A percentile compares a stretch with the other conserved stretches of the same genome.
These are phyloP conservation scores for Salix koriyanagi DNA, from an alignment of 345 rosid species.

Conservation along the genomic window DNA sequence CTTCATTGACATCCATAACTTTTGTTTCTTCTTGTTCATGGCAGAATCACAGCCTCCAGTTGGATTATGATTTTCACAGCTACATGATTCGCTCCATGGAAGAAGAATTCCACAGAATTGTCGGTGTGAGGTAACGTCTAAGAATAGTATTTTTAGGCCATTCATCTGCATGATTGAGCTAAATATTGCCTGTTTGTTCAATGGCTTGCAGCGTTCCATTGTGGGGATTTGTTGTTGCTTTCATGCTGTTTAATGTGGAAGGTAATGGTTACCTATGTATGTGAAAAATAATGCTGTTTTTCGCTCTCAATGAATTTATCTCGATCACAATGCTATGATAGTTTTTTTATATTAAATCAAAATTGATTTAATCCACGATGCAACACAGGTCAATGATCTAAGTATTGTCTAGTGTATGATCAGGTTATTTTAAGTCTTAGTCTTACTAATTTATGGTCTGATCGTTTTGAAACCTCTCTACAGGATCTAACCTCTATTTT, in stretches of 20 bases:
- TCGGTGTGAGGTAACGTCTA: constrained; percentile 76
- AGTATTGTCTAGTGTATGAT: neutral
- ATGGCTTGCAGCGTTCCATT: constrained; percentile 66
- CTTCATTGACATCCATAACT: constrained; percentile 11
- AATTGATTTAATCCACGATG: no score
- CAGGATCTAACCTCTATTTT: constrained; percentile 96
- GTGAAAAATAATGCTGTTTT: neutral
- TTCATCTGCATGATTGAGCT: constrained; percentile 12
- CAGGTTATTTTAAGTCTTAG: neutral
- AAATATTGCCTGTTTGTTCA: constrained; percentile 5
- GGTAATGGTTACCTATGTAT: constrained; percentile 33
- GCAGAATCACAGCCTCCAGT: constrained; percentile 82
- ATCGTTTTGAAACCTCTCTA: constrained; percentile 8
- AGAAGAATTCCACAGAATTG: constrained; percentile 90
- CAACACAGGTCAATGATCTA: no score
- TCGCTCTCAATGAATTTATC: no score
- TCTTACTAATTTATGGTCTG: neutral
- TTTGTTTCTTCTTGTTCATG: constrained; percentile 15
- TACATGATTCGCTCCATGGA: constrained; percentile 99
- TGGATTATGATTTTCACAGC: constrained; percentile 81
- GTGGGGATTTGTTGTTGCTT: constrained; percentile 95
- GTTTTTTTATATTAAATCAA: no score
- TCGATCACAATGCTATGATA: no score
- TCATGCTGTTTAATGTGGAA: constrained; percentile 90
- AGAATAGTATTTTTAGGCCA: neutral